A percentile compares a stretch with the other conserved stretches of the same genome.
Evolutionary conservation across 1,139 yeast genomes (phyloP).

Genomic region (Yamadazyma membranifaciens): DNA sequence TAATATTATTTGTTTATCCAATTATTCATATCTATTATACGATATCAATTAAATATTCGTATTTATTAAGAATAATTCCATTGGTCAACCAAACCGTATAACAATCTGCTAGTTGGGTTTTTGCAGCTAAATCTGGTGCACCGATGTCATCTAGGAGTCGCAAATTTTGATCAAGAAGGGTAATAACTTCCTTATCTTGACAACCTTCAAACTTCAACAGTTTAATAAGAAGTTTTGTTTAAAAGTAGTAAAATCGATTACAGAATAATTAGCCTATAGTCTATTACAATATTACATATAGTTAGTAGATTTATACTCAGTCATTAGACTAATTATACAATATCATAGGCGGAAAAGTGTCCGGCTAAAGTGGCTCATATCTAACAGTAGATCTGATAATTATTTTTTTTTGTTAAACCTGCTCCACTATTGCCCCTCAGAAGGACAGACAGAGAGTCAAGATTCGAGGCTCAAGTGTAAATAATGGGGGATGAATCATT

Average conservation of each 20-base stretch:
- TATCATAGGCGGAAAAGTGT: too few species aligned
- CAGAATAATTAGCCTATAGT: conserved; percentile 4
- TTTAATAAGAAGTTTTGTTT: background rate
- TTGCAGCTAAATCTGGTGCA: background rate
- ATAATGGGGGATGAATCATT: conserved; percentile 44
- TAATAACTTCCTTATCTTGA: background rate
- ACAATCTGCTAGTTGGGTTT: too few species aligned
- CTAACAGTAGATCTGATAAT: background rate
- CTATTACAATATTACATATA: too few species aligned
- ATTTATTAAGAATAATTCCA: too few species aligned
- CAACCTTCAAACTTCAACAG: conserved; percentile 2
- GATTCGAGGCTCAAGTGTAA: background rate
- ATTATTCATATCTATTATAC: too few species aligned
- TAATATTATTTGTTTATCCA: background rate
- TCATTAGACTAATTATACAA: too few species aligned
- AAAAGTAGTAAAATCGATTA: background rate
- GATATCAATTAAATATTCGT: too few species aligned
- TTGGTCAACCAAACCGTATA: too few species aligned
- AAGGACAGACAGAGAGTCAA: background rate
- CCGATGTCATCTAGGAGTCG: background rate
- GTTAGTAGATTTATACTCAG: too few species aligned
- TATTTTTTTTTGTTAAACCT: background rate
- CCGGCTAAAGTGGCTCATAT: too few species aligned
- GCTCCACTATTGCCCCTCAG: too few species aligned
- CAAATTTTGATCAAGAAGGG: background rate